These are phyloP conservation scores for Akanthomyces dipterigenus DNA, from an alignment of 2,329 filamentous ascomycete species.

Conservation along the genomic window DNA sequence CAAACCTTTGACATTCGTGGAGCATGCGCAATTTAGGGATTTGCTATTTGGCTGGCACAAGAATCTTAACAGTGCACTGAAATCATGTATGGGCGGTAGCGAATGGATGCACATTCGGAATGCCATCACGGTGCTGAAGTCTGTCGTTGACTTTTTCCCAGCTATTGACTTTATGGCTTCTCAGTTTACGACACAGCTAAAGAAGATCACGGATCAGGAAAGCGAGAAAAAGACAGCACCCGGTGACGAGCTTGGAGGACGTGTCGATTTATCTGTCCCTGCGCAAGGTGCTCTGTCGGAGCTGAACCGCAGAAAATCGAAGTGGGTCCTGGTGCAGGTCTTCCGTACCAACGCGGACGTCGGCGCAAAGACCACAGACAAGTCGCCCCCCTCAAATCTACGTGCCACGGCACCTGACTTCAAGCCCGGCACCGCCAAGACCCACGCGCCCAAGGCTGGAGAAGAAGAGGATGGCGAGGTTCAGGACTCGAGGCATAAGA, in stretches of 20 bases:
- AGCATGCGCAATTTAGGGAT: constrained; percentile 80
- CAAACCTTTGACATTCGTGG: constrained; percentile 64
- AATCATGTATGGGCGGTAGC: constrained; percentile 69
- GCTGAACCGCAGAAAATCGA: constrained; percentile 57
- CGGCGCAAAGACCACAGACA: constrained; percentile 25
- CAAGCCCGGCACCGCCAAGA: constrained; percentile 44
- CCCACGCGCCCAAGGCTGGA: constrained; percentile 20
- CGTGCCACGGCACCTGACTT: constrained; percentile 59
- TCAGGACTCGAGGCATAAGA: constrained; percentile 45
- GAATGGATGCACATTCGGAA: constrained; percentile 99
- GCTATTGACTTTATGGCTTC: constrained; percentile 82
- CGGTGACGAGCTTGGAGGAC: constrained; percentile 48
- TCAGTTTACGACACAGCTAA: constrained; percentile 56
- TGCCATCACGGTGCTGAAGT: constrained; percentile 81
- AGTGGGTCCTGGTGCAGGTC: constrained; percentile 68
- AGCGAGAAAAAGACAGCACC: constrained; percentile 39
- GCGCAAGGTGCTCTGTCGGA: constrained; percentile 66
- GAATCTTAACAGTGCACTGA: constrained; percentile 70
- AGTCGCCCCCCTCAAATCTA: constrained; percentile 32
- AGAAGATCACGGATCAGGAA: constrained; percentile 59
- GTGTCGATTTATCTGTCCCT: constrained; percentile 69
- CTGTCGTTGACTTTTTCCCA: constrained; percentile 75
- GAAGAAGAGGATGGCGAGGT: constrained; percentile 71
- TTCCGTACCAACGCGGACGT: constrained; percentile 54
- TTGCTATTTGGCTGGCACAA: constrained; percentile 88